These are phyloP conservation scores for Mycena haematopus DNA, from an alignment of 768 basidiomycete species.

Conservation along the genomic window DNA sequence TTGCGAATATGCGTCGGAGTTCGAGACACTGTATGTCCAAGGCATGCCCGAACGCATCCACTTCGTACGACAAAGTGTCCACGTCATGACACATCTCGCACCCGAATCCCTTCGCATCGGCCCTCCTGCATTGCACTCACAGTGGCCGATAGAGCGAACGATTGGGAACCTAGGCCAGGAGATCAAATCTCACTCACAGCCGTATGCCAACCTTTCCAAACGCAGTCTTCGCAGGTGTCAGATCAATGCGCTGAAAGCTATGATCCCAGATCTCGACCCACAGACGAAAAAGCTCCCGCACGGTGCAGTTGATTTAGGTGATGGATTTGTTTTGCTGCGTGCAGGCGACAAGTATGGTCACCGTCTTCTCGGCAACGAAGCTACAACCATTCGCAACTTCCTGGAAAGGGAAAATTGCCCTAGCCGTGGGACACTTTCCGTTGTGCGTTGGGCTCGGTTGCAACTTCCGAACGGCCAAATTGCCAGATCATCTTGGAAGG, in stretches of 20 bases:
- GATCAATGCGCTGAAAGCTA: neutral
- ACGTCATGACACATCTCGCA: neutral
- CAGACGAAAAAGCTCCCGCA: neutral
- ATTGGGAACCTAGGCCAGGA: neutral
- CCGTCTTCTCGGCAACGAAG: slow-evolving; percentile 1
- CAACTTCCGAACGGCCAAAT: slow-evolving; percentile 33
- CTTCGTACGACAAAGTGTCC: neutral
- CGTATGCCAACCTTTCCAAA: neutral
- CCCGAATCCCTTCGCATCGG: neutral
- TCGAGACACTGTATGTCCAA: neutral
- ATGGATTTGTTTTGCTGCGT: neutral
- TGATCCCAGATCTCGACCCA: neutral
- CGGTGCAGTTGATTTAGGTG: neutral
- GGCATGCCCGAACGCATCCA: neutral
- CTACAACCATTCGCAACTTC: neutral
- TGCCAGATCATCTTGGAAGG: slow-evolving; percentile 31
- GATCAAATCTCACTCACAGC: neutral
- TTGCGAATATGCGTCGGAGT: neutral
- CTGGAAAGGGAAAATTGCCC: slow-evolving; percentile 17
- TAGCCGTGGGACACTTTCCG: slow-evolving; percentile 1
- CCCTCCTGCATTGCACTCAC: neutral
- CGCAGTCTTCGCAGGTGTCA: neutral
- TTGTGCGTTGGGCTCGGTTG: slow-evolving; percentile 30
- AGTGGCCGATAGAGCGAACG: neutral
- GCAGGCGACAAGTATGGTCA: slow-evolving; percentile 27